Base-by-base conservation (phyloP, 1,139 yeast genomes). In the Yamadazyma diospyri region DNA sequence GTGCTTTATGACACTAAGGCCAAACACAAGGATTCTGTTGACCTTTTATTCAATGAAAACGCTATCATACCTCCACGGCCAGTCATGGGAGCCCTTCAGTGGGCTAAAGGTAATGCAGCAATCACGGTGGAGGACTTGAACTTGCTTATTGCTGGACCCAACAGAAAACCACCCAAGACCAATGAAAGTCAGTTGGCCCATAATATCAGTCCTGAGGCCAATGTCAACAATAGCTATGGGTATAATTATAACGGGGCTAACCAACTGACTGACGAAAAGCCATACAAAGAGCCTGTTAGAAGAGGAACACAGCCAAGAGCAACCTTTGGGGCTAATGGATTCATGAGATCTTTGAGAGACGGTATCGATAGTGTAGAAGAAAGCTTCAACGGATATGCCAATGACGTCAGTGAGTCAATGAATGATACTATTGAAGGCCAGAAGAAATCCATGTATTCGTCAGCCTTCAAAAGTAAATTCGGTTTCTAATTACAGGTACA, bases 11-110 rank as follows among this genome's bases (percentile, higher is more conserved):
- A 64, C 40, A 11, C 13, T 15, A 23, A 13, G 25, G 25, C 15
- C 15, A 23, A 23, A 7, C 25, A 23, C 5, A 78, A 72, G 34
- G 51, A 50, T 10, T 34, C 51, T 6, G 67, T 74, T 1, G 87
- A 79, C 47, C 52, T 63, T 5, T 55, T 82, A 21, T 82, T 80
- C 56, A 77, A 81, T 43, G 77, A 73, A 15, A 73, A 72, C 36
- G 61, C 79, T 10, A 57, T 70, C 12, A 76, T 84, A 9, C 95
- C 96, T 1, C 76, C 78, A 16, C 70, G 97, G 30, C 98, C 98
- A 1, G 69, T 77, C 4, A 78, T 86, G 5, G 77, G 88, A 32
- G 77, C 94, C 0, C 65, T 86, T 34, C 94, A 82, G 57, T 85
- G 97, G 94, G 87, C 94, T 8, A 78, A 81, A 45, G 95, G 96